These are phyloP conservation scores for Leishmania tarentolae DNA, from an alignment of 208 protist species.

Conservation along the genomic window DNA sequence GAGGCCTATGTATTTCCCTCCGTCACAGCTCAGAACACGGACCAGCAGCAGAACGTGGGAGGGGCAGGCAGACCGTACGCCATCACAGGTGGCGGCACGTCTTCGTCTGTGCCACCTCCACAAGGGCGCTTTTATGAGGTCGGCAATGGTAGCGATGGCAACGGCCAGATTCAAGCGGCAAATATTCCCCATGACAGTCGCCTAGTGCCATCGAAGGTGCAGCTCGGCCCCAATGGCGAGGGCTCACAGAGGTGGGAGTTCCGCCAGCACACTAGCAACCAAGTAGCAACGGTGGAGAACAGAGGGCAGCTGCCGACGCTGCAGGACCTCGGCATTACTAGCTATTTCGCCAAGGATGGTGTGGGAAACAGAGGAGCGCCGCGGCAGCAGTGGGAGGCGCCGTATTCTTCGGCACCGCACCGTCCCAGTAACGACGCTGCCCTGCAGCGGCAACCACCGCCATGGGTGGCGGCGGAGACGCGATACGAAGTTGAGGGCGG, in stretches of 20 bases:
- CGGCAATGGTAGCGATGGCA: background rate
- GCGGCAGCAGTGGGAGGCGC: constrained; percentile 18
- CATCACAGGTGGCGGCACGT: background rate
- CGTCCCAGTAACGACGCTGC: background rate
- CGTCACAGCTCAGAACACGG: constrained; percentile 26
- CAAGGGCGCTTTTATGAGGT: constrained; percentile 3
- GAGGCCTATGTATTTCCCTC: constrained; percentile 35
- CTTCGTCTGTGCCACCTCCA: background rate
- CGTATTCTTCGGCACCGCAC: constrained; percentile 21
- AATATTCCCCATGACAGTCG: background rate
- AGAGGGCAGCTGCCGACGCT: constrained; percentile 37
- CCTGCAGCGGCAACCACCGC: constrained; percentile 21
- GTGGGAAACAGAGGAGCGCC: background rate
- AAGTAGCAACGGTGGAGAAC: constrained; percentile 17
- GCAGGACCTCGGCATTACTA: constrained; percentile 47
- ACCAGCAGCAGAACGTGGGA: constrained; percentile 14
- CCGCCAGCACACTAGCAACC: constrained; percentile 34
- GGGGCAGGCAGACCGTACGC: background rate
- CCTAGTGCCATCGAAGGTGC: constrained; percentile 15
- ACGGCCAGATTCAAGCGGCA: background rate
- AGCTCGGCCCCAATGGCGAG: constrained; percentile 11
- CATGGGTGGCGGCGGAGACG: constrained; percentile 42
- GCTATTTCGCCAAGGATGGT: constrained; percentile 29
- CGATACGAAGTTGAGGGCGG: constrained; percentile 50
- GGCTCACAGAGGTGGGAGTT: constrained; percentile 38